Percentiles rank a stretch among this genome's conserved stretches.
Conservation (phyloP, 2,329 filamentous ascomycete genomes). For the Monosporascus cannonballus region DNA sequence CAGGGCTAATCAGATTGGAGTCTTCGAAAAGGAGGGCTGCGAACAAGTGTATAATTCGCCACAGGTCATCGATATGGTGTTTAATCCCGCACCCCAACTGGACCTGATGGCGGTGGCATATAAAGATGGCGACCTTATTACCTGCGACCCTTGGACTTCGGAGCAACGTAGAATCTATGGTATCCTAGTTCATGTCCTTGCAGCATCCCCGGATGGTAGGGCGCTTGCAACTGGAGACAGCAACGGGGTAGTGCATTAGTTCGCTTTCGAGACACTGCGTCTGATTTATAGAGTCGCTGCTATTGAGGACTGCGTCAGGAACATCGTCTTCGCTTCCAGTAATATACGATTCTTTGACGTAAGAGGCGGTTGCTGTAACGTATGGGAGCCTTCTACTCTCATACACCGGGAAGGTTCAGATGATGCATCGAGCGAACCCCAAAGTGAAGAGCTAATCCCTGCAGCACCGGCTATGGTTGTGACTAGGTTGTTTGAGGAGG, state of each 20-base stretch:
- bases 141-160: constrained; percentile 11
- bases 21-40: constrained; percentile 2
- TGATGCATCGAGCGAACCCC: constrained; percentile 3
- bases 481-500: neutral
- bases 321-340: constrained; percentile 14
- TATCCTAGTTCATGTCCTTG: constrained; percentile 6
- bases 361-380: constrained; percentile 12
- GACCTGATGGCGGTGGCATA: neutral
- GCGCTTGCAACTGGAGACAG: constrained; percentile 17
- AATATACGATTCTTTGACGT: constrained; percentile 14
- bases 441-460: neutral
- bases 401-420: constrained; percentile 12
- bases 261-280: constrained; percentile 17
- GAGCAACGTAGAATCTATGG: constrained; percentile 5
- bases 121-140: constrained; percentile 2
- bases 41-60: neutral
- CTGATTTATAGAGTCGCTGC: constrained; percentile 8
- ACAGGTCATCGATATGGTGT: neutral
- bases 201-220: constrained; percentile 17
- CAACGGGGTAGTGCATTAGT: constrained; percentile 19
- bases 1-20: neutral
- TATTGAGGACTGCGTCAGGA: constrained; percentile 4
- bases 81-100: neutral
- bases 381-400: constrained; percentile 14
- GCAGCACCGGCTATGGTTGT: neutral